A percentile compares a stretch with the other conserved stretches of the same genome.
phyloP scores from a whole-genome alignment of 495 filamentous ascomycete genomes.

The Penicillium macrosclerotiorum region DNA sequence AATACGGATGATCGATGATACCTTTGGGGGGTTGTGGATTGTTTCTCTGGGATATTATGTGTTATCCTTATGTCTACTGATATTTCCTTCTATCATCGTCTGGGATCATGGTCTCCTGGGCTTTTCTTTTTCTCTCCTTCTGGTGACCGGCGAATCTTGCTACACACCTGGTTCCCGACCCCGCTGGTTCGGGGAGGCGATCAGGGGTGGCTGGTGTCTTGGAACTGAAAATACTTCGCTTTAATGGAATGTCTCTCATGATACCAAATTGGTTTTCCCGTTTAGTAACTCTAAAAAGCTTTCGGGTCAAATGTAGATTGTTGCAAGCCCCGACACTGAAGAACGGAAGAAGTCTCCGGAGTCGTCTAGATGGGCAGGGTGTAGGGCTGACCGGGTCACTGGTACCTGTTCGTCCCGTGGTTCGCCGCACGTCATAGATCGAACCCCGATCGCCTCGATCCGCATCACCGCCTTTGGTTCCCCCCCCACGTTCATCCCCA shows the following conservation, averaged over 20 bases:
- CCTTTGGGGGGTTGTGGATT: conserved; percentile 17
- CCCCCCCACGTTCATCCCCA: conserved; percentile 7
- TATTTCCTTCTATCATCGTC: not conserved
- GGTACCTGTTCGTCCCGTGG: too few species aligned
- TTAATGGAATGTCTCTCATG: conserved; percentile 8
- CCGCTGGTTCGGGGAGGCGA: conserved; percentile 12
- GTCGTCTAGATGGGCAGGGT: too few species aligned
- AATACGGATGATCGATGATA: conserved; percentile 23
- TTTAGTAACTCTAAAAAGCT: not conserved
- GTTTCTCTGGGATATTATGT: conserved; percentile 3
- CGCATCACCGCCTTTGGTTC: conserved; percentile 5
- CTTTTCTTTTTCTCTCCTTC: not conserved
- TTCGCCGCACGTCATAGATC: too few species aligned
- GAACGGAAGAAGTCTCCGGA: too few species aligned
- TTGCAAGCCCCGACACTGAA: too few species aligned
- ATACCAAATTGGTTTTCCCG: not conserved
- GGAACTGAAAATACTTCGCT: conserved; percentile 8
- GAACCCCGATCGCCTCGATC: too few species aligned
- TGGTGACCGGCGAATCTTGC: too few species aligned
- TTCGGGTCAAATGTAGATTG: not conserved
- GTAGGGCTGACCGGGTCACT: too few species aligned
- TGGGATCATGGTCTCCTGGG: not conserved
- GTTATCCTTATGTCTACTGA: too few species aligned
- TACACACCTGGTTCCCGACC: too few species aligned
- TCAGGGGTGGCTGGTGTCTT: conserved; percentile 3